Evolutionary conservation across 352 stramenopile genomes (phyloP).

Genomic region (Hyaloperonospora arabidopsidis): DNA sequence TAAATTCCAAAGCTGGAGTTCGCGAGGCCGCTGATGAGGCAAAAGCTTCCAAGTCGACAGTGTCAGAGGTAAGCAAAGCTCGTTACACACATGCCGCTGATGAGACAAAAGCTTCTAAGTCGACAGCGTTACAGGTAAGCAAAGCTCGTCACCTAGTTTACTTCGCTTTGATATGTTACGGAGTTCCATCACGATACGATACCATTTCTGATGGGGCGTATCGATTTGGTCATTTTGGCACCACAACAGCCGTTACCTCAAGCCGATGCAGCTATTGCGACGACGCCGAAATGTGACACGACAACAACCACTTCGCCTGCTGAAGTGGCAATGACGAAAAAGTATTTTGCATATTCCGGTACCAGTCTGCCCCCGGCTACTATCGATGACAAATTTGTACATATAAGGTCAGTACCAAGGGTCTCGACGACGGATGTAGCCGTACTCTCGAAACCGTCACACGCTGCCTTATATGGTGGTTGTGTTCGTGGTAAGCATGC

Average conservation of each 20-base stretch:
- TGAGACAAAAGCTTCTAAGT: not conserved
- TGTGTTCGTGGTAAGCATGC: not conserved
- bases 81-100: no score
- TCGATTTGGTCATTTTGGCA: no score
- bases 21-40: not conserved
- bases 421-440: not conserved
- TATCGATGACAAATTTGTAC: not conserved
- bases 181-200: no score
- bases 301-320: not conserved
- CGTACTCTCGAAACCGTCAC: not conserved
- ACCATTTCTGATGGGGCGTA: no score
- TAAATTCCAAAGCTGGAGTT: no score
- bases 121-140: not conserved
- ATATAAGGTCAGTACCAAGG: not conserved
- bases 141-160: not conserved
- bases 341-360: not conserved
- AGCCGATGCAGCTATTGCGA: not conserved
- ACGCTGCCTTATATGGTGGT: not conserved
- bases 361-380: not conserved
- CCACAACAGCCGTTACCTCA: not conserved
- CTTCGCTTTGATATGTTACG: no score
- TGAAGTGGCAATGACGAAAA: not conserved
- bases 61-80: not conserved
- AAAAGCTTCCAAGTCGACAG: not conserved
- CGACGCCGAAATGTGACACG: not conserved